phyloP scores from a whole-genome alignment of 75 land plant species.

The Sequoia sempervirens region DNA sequence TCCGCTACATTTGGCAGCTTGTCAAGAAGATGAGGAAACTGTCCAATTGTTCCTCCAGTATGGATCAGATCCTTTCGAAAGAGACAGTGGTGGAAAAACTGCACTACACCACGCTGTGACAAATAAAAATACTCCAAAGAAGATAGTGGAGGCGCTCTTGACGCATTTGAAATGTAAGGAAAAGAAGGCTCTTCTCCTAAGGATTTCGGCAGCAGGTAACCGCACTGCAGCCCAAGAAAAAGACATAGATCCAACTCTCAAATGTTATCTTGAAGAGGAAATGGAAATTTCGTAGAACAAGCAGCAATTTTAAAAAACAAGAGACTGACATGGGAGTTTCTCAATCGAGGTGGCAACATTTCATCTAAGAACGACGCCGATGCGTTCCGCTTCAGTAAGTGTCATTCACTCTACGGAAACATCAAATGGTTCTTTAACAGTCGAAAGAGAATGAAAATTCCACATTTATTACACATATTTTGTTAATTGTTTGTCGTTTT shows the following conservation, averaged over 20 bases:
- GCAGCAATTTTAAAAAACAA: not conserved
- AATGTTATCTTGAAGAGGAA: not conserved
- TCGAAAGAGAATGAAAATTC: too few relatives aligned
- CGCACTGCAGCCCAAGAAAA: not conserved
- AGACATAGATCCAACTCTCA: not conserved
- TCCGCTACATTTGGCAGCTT: not conserved
- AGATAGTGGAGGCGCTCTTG: not conserved
- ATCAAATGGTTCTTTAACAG: too few relatives aligned
- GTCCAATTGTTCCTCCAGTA: not conserved
- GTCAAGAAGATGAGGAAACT: not conserved
- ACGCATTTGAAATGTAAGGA: not conserved
- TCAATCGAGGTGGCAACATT: not conserved
- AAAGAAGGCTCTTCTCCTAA: not conserved
- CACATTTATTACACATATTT: not conserved
- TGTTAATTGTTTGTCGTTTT: not conserved
- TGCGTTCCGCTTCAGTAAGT: not conserved
- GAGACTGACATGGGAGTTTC: not conserved
- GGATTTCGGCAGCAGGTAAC: not conserved
- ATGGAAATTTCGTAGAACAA: not conserved
- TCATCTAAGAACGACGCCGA: fast-evolving
- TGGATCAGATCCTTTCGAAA: not conserved
- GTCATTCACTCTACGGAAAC: not conserved
- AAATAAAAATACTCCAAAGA: not conserved
- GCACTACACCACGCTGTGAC: not conserved
- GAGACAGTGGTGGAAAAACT: not conserved